Percentiles rank a stretch among this genome's conserved stretches.
These are phyloP conservation scores for Fusarium subglutinans DNA, from an alignment of 2,329 filamentous ascomycete genomes.

Conservation along the genomic window DNA sequence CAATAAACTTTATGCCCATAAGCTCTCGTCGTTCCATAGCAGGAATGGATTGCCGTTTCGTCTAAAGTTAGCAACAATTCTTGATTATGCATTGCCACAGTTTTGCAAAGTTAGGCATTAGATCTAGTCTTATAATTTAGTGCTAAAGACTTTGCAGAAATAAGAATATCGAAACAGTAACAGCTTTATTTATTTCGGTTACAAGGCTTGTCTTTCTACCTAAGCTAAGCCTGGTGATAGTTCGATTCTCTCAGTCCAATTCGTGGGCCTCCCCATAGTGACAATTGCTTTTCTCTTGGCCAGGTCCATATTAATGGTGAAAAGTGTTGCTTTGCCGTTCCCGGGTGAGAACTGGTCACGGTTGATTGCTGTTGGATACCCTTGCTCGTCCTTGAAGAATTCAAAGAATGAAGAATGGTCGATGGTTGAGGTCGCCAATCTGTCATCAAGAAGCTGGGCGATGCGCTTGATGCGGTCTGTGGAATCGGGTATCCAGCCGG, in stretches of 20 bases:
- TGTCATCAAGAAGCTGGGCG: background rate
- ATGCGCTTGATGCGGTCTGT: slow-evolving; percentile 8
- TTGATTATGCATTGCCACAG: rapidly evolving
- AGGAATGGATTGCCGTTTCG: background rate
- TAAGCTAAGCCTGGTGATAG: background rate
- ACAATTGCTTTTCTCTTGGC: slow-evolving; percentile 4
- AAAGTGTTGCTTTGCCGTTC: slow-evolving; percentile 20
- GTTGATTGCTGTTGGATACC: slow-evolving; percentile 31
- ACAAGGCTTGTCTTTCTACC: too few relatives aligned
- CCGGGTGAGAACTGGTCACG: background rate
- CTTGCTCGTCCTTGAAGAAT: slow-evolving; percentile 34
- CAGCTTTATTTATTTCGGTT: background rate
- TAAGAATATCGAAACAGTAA: background rate
- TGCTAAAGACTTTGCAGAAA: rapidly evolving
- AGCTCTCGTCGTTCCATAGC: background rate
- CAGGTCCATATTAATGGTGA: slow-evolving; percentile 36
- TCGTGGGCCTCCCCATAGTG: slow-evolving; percentile 20
- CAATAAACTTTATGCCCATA: background rate
- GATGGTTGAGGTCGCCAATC: background rate
- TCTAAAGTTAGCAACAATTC: too few relatives aligned
- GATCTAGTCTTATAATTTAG: rapidly evolving
- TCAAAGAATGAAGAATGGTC: slow-evolving; percentile 12
- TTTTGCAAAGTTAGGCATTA: background rate
- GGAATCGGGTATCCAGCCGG: slow-evolving; percentile 30
- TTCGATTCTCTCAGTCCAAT: slow-evolving; percentile 8